A percentile compares a stretch with the other conserved stretches of the same genome.
Evolutionary conservation across 1,284 basidiomycete genomes (phyloP).

Genomic region (Uromyces viciae-fabae): DNA sequence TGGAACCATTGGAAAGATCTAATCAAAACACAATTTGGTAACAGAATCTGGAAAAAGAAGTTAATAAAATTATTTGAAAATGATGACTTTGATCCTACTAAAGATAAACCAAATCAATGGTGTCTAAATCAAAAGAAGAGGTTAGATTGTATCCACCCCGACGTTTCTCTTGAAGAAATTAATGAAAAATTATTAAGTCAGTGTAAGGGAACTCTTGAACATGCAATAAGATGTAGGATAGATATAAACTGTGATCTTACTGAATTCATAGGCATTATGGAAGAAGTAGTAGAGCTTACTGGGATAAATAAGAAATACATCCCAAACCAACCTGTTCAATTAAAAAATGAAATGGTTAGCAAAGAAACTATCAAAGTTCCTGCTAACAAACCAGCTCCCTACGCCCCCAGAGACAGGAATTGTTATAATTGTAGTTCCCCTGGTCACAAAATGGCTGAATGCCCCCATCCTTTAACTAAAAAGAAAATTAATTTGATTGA

Average conservation of each 20-base stretch:
- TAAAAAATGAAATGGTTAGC: too few relatives aligned
- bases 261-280: neutral
- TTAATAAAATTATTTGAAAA: neutral
- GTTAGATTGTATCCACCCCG: neutral
- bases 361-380: too few relatives aligned
- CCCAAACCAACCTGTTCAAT: too few relatives aligned
- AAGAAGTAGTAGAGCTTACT: neutral
- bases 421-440: too few relatives aligned
- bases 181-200: neutral
- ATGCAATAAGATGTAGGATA: neutral
- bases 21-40: neutral
- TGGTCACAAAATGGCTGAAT: too few relatives aligned
- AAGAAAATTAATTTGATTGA: too few relatives aligned
- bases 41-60: neutral
- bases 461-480: too few relatives aligned
- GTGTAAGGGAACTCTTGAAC: neutral
- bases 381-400: too few relatives aligned
- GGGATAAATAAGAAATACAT: neutral
- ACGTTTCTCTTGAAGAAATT: neutral
- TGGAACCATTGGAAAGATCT: neutral
- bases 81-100: slow-evolving; percentile 1
- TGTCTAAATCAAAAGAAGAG: slow-evolving; percentile 7
- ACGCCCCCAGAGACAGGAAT: too few relatives aligned
- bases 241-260: neutral
- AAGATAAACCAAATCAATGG: neutral